These are phyloP conservation scores for Cystoderma amianthinum DNA, from an alignment of 768 basidiomycete genomes.

Conservation along the genomic window DNA sequence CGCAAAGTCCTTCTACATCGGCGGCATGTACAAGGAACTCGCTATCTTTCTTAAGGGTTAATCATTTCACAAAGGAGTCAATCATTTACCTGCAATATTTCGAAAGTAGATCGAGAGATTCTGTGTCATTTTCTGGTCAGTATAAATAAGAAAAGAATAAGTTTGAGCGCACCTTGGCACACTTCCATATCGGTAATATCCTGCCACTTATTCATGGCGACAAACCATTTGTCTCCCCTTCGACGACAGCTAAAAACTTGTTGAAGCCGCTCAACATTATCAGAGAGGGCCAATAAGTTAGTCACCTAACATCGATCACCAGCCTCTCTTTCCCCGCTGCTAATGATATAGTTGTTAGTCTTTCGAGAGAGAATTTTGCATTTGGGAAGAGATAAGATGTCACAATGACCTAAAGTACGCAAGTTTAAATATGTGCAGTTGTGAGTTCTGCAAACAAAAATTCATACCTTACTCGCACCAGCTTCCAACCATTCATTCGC, in stretches of 20 bases:
- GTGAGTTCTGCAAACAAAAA: not conserved
- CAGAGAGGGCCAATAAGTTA: too few species aligned
- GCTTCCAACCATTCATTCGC: conserved; percentile 78
- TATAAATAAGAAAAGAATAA: not conserved
- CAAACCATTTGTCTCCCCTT: conserved; percentile 72
- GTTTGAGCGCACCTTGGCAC: conserved; percentile 57
- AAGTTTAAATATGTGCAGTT: conserved; percentile 4
- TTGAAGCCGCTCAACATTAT: too few species aligned
- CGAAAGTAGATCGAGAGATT: conserved; percentile 69
- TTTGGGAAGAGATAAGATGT: conserved; percentile 92
- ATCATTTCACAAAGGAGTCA: not conserved
- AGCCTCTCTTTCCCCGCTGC: conserved; percentile 78
- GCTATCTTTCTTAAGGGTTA: conserved; percentile 28
- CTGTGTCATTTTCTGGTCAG: conserved; percentile 30
- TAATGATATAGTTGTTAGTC: conserved; percentile 55
- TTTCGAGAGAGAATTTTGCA: conserved; percentile 70
- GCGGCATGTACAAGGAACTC: conserved; percentile 96
- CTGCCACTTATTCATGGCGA: conserved; percentile 99
- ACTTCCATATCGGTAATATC: conserved; percentile 93
- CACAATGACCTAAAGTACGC: conserved; percentile 83
- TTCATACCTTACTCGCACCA: conserved; percentile 78
- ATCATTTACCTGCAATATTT: conserved; percentile 67
- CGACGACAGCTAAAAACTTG: conserved; percentile 64
- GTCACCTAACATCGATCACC: conserved; percentile 95
- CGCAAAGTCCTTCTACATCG: conserved; percentile 96